These are phyloP conservation scores for Puccinia triticina DNA, from an alignment of 1,284 basidiomycete species.

Conservation along the genomic window DNA sequence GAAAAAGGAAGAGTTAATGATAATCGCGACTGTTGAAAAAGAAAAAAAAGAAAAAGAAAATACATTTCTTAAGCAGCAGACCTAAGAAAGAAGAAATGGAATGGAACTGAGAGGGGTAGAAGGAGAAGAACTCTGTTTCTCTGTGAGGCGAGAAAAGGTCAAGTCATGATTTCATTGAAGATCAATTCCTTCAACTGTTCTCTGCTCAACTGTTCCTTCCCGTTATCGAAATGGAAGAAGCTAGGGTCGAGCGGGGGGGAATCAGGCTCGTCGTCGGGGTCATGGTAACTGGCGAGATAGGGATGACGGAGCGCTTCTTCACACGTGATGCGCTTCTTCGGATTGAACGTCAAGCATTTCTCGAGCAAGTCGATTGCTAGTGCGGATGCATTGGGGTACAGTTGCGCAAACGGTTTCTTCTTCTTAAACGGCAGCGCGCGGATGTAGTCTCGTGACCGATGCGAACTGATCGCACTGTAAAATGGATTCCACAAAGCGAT, in stretches of 20 bases:
- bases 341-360: constrained; percentile 67
- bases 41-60: not conserved
- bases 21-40: not conserved
- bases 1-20: not conserved
- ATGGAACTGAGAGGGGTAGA: not conserved
- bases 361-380: constrained; percentile 87
- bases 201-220: constrained; percentile 63
- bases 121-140: no score
- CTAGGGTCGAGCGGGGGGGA: constrained; percentile 77
- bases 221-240: constrained; percentile 83
- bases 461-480: constrained; percentile 68
- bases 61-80: not conserved
- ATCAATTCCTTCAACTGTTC: constrained; percentile 61
- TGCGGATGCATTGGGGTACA: constrained; percentile 82
- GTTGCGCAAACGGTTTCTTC: constrained; percentile 72
- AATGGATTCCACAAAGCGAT: not conserved
- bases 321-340: constrained; percentile 57
- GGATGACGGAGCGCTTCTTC: constrained; percentile 56
- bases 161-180: constrained; percentile 44
- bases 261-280: constrained; percentile 60
- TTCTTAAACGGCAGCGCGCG: constrained; percentile 88
- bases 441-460: constrained; percentile 85
- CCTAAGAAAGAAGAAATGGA: not conserved
- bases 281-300: constrained; percentile 57
- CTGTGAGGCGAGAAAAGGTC: not conserved